Conservation (phyloP, 1,284 basidiomycete species). For the Austropuccinia psidii region DNA sequence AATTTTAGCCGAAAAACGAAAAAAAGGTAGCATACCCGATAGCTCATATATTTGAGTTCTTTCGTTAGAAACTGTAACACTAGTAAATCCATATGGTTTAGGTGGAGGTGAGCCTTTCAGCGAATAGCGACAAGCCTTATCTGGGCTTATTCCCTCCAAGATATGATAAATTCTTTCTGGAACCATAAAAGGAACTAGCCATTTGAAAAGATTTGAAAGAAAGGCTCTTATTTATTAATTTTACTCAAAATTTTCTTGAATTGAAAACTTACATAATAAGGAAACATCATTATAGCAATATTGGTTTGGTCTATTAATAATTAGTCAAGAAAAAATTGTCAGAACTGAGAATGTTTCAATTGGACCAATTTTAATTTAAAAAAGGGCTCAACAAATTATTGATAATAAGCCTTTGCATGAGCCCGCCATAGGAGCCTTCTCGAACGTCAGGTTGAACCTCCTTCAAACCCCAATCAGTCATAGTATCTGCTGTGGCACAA, state of each 20-base stretch:
- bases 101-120: not conserved
- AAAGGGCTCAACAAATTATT: constrained; percentile 17
- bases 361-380: not conserved
- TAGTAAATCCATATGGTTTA: not conserved
- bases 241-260: no score
- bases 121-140: constrained; percentile 32
- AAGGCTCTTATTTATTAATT: no score
- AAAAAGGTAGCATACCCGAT: not conserved
- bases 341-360: not conserved
- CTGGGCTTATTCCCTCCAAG: constrained; percentile 17
- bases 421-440: constrained; percentile 27
- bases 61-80: not conserved
- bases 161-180: constrained; percentile 13
- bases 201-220: no score
- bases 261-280: constrained; percentile 11
- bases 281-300: constrained; percentile 33
- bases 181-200: constrained; percentile 28
- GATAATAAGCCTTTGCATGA: constrained; percentile 23
- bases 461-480: constrained; percentile 34
- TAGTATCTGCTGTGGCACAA: constrained; percentile 25
- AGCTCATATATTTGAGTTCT: constrained; percentile 8
- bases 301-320: constrained; percentile 28
- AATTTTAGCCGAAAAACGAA: not conserved
- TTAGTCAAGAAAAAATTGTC: not conserved
- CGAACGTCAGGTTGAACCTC: constrained; percentile 32